A percentile compares a stretch with the other conserved stretches of the same genome.
phyloP scores from a whole-genome alignment of 208 protist species.

The Crithidia sp. region DNA sequence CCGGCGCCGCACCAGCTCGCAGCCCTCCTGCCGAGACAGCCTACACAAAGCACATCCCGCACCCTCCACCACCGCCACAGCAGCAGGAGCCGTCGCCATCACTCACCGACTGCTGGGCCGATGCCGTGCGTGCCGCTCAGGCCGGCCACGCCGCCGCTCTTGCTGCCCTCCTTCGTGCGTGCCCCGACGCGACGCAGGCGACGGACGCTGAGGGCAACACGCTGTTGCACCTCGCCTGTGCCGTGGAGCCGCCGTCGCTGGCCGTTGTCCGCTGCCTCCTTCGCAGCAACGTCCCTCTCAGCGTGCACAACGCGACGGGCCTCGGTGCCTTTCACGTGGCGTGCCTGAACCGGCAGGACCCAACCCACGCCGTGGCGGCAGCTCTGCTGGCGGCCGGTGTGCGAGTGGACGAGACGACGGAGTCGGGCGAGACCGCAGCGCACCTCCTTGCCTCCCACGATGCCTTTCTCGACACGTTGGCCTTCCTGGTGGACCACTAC shows the following conservation, averaged over 20 bases:
- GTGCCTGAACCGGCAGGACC: slow-evolving; percentile 34
- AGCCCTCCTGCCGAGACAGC: neutral
- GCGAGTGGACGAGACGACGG: slow-evolving; percentile 26
- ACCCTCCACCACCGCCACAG: neutral
- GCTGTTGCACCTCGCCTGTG: slow-evolving; percentile 37
- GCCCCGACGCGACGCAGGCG: slow-evolving; percentile 11
- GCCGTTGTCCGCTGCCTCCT: slow-evolving; percentile 28
- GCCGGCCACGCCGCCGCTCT: slow-evolving; percentile 1
- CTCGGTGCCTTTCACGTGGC: slow-evolving; percentile 39
- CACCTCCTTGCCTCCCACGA: slow-evolving; percentile 39
- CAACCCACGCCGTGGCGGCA: slow-evolving; percentile 11
- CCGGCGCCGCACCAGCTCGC: too few species aligned
- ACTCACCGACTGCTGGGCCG: neutral
- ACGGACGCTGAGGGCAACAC: slow-evolving; percentile 33
- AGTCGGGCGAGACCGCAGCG: slow-evolving; percentile 31
- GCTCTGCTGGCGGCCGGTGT: slow-evolving; percentile 21
- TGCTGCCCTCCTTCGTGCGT: neutral
- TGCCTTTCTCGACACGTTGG: slow-evolving; percentile 25
- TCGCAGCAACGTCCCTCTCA: slow-evolving; percentile 1
- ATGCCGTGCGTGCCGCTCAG: neutral
- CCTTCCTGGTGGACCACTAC: slow-evolving; percentile 19
- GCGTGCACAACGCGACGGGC: slow-evolving; percentile 26
- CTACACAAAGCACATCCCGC: neutral
- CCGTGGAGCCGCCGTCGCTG: slow-evolving; percentile 10
- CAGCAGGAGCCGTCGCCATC: neutral